Base-by-base conservation (phyloP, 129 eudicot genomes). In the Helichrysum umbraculigerum region DNA sequence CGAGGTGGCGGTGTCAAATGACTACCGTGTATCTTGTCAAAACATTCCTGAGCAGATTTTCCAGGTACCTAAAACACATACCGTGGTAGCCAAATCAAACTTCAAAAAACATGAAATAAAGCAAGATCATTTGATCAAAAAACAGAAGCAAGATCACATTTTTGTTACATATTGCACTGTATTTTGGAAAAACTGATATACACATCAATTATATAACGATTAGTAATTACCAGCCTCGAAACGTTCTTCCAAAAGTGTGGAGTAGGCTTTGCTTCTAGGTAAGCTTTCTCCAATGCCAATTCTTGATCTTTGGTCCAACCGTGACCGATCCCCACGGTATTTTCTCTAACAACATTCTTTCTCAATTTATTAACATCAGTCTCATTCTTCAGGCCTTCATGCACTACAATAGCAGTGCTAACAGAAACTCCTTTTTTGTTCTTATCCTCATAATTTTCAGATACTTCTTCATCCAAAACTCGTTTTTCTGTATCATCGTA, bases 161-260 rank as follows among this genome's bases (percentile, higher is more conserved):
- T 16, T 44, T 44, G 52, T 11, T 14, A 14, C 14, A 12, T 44
- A 11, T 17, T 44, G 52, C 17, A 44, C 52, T 3, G 5, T 2
- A 44, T 11, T 44, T 44, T 44, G 16, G 30, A 59, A 12, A 15
- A 22, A 17, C 17, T 20, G 52, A 58, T 39, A 54, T 22, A 35
- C n/a, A 57, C 22, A 29, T 32, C 6, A 15, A 44, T 66, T 19
- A 58, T 67, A 67, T 54, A 37, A 20, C 0, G 22, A 32, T n/a
- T 52, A 63, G 59, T 28, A 42, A 68, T 60, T 87, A 92, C 96
- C 96, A 87, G 76, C 78, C 65, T 87, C 35, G 97, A 85, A 73
- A 93, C 99, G 74, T 80, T 84, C 79, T 94, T 94, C 99, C 99
- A 94, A 77, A 94, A 91, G 7, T 70, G 93, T 72, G 99, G 99